Evolutionary conservation across 805 yeast genomes (phyloP), one percentile per base, ranked within the genome.

Genomic region (Wickerhamomyces xylosicus): DNA sequence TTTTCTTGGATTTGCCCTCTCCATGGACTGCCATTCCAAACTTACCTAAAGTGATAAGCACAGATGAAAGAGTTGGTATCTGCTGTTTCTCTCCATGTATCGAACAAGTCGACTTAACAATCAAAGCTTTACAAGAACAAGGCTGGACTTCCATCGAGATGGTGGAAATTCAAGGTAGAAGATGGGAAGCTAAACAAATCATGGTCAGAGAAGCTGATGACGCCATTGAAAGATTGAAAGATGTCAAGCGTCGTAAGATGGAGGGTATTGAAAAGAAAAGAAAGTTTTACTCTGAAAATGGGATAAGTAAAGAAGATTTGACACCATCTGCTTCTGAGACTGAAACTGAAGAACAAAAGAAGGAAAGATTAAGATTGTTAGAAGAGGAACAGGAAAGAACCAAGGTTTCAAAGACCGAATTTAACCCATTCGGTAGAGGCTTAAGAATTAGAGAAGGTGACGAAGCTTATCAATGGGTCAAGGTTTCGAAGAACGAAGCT

Each of bases 31-130:
- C 98, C 5, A 82, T 92, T 38, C 85, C 86, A 6, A 80, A 82
- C 58, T 61, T 90, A 35, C 31, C 46, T 1, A 48, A 53, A 25
- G 94, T 83, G 1, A 69, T 84, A 14, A 62, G 82, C 8, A 57
- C 63, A 8, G 62, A 62, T 16, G 64, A 68, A 40, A 66, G 68
- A 20, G 84, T 77, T 18, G 77, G 83, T 3, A 71, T 92, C 39
- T 92, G 99, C 61, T 92, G 98, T 60, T 92, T 92, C 56, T 85
- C 95, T 31, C 99, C 99, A 9, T 92, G 99, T 60, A 84, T 92
- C 36, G 99, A 92, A 61, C 99, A 92, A 63, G 98, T 92, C 3
- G 81, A 81, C 41, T 80, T 84, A 55, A 85, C 97, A 0, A 77
- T 90, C 11, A 80, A 74, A 46, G 80, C 84, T 0, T 63, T 92